These are phyloP conservation scores for Mimosa pudica DNA, from an alignment of 306 rosid species.

Conservation along the genomic window DNA sequence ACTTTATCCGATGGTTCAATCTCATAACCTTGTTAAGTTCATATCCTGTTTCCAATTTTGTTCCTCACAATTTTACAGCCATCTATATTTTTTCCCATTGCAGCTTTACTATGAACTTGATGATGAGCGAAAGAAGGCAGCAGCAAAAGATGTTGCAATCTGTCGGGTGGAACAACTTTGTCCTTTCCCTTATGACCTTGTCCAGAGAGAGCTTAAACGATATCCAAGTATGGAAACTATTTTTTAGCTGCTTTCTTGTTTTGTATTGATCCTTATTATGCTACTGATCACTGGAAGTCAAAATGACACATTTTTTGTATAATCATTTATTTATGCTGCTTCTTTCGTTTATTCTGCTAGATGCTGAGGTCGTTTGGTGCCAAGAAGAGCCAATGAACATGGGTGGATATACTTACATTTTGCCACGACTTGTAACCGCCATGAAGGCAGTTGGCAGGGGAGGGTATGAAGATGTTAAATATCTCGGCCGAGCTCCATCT, in stretches of 20 bases:
- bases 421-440: conserved; percentile 76
- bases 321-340: background rate
- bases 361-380: conserved; percentile 96
- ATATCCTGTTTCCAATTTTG: conserved; percentile 2
- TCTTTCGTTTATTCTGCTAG: conserved; percentile 44
- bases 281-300: conserved; percentile 2
- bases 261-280: background rate
- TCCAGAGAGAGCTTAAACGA: conserved; percentile 88
- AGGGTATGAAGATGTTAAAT: conserved; percentile 66
- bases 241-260: conserved; percentile 16
- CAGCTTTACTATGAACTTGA: conserved; percentile 97
- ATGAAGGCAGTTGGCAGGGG: conserved; percentile 78
- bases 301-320: background rate
- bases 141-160: conserved; percentile 81
- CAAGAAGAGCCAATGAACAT: conserved; percentile 99
- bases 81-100: conserved; percentile 9
- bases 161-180: conserved; percentile 97
- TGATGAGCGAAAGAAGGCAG: conserved; percentile 64
- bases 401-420: conserved; percentile 80
- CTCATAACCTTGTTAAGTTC: background rate
- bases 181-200: conserved; percentile 95
- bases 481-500: conserved; percentile 88
- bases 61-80: conserved; percentile 16
- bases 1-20: conserved; percentile 5
- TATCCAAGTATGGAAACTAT: conserved; percentile 78